phyloP scores from a whole-genome alignment of 495 filamentous ascomycete species.

The Penicillium coffeae region DNA sequence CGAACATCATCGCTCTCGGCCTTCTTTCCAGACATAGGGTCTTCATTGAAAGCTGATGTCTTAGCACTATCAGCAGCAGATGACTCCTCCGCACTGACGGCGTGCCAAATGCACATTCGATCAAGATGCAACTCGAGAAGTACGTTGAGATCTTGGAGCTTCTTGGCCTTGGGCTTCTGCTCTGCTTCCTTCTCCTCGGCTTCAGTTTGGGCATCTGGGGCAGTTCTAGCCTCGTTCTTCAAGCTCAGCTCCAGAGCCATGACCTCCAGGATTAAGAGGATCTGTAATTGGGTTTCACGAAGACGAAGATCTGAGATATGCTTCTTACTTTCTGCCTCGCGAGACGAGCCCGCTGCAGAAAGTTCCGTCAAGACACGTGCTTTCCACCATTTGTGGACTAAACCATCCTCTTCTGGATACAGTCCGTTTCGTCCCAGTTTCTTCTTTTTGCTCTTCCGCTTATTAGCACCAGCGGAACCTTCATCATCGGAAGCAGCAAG shows the following conservation, averaged over 20 bases:
- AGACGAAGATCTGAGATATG: constrained; percentile 63
- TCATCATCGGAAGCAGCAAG: constrained; percentile 61
- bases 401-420: constrained; percentile 70
- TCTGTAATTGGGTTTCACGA: constrained; percentile 83
- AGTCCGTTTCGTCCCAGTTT: constrained; percentile 73
- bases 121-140: constrained; percentile 85
- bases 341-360: constrained; percentile 37
- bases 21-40: constrained; percentile 39
- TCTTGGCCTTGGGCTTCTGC: constrained; percentile 45
- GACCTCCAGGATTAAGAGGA: constrained; percentile 85
- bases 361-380: constrained; percentile 39
- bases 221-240: constrained; percentile 29
- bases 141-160: constrained; percentile 52
- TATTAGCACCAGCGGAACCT: constrained; percentile 39
- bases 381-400: constrained; percentile 77
- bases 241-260: constrained; percentile 61
- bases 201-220: constrained; percentile 21
- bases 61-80: constrained; percentile 28
- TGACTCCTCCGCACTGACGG: constrained; percentile 55
- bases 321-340: constrained; percentile 51
- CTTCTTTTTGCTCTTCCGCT: constrained; percentile 63
- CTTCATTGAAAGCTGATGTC: constrained; percentile 24
- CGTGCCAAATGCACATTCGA: constrained; percentile 94
- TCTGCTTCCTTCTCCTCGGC: constrained; percentile 40
- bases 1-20: constrained; percentile 54